Evolutionary conservation across 2,329 filamentous ascomycete genomes (phyloP).

Genomic region (Aspergillus caelatus): DNA sequence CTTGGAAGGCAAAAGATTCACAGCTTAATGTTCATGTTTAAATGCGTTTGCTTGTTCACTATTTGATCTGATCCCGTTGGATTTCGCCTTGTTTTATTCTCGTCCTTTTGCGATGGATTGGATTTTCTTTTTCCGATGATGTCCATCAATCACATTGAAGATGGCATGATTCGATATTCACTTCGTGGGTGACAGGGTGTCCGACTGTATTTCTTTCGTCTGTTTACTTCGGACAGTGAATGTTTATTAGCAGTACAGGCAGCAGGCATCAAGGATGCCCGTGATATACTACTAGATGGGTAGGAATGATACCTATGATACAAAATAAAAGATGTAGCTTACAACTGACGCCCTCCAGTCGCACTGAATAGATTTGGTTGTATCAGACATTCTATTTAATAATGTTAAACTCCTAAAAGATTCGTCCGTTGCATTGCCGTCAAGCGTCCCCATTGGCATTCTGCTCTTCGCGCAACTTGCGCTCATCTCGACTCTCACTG

Average conservation of each 20-base stretch:
- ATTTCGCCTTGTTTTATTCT: neutral
- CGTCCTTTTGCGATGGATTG: neutral
- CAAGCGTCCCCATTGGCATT: neutral
- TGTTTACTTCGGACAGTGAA: neutral
- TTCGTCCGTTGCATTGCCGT: neutral
- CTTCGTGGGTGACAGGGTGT: neutral
- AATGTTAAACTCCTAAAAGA: neutral
- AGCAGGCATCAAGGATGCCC: neutral
- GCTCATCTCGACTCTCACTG: neutral
- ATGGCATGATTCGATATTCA: neutral
- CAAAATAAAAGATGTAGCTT: neutral
- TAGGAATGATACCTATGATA: slow-evolving; percentile 5
- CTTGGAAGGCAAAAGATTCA: slow-evolving; percentile 3
- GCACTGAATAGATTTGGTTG: neutral
- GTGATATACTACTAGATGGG: slow-evolving; percentile 5
- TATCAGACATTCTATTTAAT: neutral
- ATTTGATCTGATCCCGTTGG: slow-evolving; percentile 1
- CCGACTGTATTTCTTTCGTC: slow-evolving; percentile 4
- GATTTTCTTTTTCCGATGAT: neutral
- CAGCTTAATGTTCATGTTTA: slow-evolving; percentile 4
- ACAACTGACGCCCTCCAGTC: neutral
- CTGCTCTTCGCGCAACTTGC: neutral
- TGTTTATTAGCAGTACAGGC: slow-evolving; percentile 7
- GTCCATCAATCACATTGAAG: neutral
- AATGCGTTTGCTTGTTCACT: slow-evolving; percentile 1